Evolutionary conservation across 306 rosid species (phyloP), one percentile per base, ranked within the genome.

Genomic region (Trifolium subterraneum): DNA sequence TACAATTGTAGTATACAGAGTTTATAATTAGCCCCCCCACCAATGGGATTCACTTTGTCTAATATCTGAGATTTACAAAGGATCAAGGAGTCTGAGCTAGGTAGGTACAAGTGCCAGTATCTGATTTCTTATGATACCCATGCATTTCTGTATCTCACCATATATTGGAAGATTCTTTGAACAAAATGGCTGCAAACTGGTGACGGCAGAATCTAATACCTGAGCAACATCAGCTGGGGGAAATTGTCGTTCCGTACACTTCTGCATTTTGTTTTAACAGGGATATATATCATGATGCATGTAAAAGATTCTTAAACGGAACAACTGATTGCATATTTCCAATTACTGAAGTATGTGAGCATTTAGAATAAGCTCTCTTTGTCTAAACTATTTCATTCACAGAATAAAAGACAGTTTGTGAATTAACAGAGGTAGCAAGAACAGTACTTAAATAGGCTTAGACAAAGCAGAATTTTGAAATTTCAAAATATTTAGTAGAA

Each of bases 41-140:
- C 54, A 58, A 58, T 12, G 62, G 75, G 58, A 31, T 33, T 54
- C 73, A 13, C 12, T 3, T 27, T 25, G 13, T 42, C 64, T 64
- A 69, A 64, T 61, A 62, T 56, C 14, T 3, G 45, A 80, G 64
- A 80, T 77, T 64, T 71, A 73, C 74, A 76, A 20, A 68, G 60
- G 52, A 45, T 14, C 33, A 66, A 62, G 12, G 29, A 56, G 71
- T 66, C 69, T 69, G 70, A 72, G 71, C 86, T 83, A 94, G 16
- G 92, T 86, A 10, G 99, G 99, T 64, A 94, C 45, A 20, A 94
- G 93, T 41, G 96, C 97, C 82, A 92, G 78, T 82, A 90, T 94
- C 87, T 94, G 96, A 79, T 83, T 94, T 86, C 96, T 90, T 64
- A 94, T 84, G 71, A 92, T 90, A 22, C 97, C 98, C 99, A 94